Percentiles rank a stretch among this genome's conserved stretches.
phyloP scores from a whole-genome alignment of 2,329 filamentous ascomycete genomes.

The Colletotrichum sidae region DNA sequence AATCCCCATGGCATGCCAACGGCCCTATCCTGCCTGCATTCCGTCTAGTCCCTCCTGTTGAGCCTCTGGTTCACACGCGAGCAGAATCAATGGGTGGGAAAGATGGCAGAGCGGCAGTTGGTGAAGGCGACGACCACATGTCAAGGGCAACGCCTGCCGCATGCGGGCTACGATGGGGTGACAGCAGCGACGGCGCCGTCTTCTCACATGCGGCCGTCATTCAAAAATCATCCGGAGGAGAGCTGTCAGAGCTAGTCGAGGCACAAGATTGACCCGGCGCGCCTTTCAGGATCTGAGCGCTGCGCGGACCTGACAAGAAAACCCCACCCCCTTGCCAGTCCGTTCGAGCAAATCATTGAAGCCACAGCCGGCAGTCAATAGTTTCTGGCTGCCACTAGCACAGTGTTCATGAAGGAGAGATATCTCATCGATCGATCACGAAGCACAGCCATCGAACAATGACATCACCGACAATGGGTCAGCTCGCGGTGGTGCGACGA shows the following conservation, averaged over 20 bases:
- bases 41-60: not conserved
- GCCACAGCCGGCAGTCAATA: not conserved
- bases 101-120: too few species aligned
- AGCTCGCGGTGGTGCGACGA: slow-evolving; percentile 12
- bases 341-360: not conserved
- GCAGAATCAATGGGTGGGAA: not conserved
- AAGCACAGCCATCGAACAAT: slow-evolving; percentile 5
- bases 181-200: not conserved
- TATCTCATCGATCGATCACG: slow-evolving; percentile 13
- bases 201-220: not conserved
- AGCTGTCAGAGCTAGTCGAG: too few species aligned
- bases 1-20: not conserved
- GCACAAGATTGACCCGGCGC: too few species aligned
- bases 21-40: not conserved
- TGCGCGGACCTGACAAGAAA: too few species aligned
- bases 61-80: not conserved
- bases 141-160: not conserved
- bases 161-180: not conserved
- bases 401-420: not conserved
- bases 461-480: slow-evolving; percentile 23
- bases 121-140: not conserved
- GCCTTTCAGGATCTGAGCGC: too few species aligned
- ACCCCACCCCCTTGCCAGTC: too few species aligned
- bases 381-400: not conserved
- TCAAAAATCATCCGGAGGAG: too few species aligned